Base-by-base conservation (phyloP, 164 flowering plant genomes). In the Santalum album region DNA sequence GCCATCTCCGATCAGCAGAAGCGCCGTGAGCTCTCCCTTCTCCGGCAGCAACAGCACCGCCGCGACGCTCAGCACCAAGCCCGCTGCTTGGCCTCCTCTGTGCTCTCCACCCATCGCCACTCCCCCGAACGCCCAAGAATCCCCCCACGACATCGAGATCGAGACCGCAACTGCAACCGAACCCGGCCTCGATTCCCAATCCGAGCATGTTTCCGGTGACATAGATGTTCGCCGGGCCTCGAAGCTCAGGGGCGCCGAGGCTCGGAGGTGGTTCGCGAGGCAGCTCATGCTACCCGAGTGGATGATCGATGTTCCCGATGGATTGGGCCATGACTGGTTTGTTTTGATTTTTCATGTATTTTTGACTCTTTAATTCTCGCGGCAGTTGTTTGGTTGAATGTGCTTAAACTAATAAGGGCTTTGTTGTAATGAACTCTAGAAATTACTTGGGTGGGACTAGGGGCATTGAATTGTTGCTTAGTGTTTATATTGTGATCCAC, bases 251-350 rank as follows among this genome's bases (percentile, higher is more conserved):
- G 95, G 96, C 19, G 20, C 75, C 1, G 94, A 82, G 29, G 96
- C 81, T 36, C 88, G 97, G 1, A 63, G 72, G 50, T 90, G 96
- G 97, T 94, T 89, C 56, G 75, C 99, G 26, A 71, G 67, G 25
- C 99, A 89, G 72, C 71, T 92, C 16, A 87, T 89, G 97, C 81
- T 89, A 7, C 99, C 96, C 1, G 99, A 94, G 71, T 94, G 99
- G 99, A 94, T 94, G 99, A 80, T 94, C 56, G 99, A 94, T 43
- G 80, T 94, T 26, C 99, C 97, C 2, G 82, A 83, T 59, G 69
- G 81, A 0, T 64, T 94, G 38, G 62, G 36, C 38, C 59, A 61
- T 1, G 96, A 94, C 58, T 90, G 99, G 99, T 92, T 16, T 12
- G 9, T 44, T 26, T 25, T 9, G 14, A 15, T 17, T 16, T 15